A percentile compares a stretch with the other conserved stretches of the same genome.
Conservation (phyloP, 257 asterid species). For the Ilex aquifolium region DNA sequence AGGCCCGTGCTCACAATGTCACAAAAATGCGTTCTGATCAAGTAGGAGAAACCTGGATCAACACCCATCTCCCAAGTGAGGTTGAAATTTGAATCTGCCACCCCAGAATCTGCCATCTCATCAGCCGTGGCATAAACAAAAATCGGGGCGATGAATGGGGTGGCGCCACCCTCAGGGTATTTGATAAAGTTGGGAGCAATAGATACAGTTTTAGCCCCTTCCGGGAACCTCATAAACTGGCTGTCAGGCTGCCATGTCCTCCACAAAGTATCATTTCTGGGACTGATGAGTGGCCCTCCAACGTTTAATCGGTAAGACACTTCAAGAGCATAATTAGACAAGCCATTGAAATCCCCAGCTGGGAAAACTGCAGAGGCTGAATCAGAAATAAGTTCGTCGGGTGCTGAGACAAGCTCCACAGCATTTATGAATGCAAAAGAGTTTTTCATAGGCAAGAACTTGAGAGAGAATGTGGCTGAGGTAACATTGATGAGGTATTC, state of each 20-base stretch:
- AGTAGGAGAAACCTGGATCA: slow-evolving; percentile 74
- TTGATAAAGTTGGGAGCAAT: slow-evolving; percentile 41
- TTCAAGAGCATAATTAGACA: slow-evolving; percentile 43
- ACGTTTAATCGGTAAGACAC: slow-evolving; percentile 59
- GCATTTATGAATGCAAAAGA: slow-evolving; percentile 77
- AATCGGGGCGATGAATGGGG: slow-evolving; percentile 67
- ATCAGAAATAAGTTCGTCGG: slow-evolving; percentile 52
- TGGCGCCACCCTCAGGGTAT: slow-evolving; percentile 61
- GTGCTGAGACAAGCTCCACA: slow-evolving; percentile 81
- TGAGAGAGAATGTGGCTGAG: slow-evolving; percentile 57
- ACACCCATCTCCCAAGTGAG: slow-evolving; percentile 72
- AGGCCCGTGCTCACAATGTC: slow-evolving; percentile 67
- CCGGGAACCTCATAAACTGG: slow-evolving; percentile 42
- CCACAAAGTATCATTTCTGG: slow-evolving; percentile 60
- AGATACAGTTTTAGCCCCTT: slow-evolving; percentile 46
- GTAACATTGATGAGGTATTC: slow-evolving; percentile 76
- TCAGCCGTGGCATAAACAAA: slow-evolving; percentile 68
- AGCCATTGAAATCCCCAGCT: slow-evolving; percentile 36
- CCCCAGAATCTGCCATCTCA: slow-evolving; percentile 67
- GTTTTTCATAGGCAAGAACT: slow-evolving; percentile 64
- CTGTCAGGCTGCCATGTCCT: slow-evolving; percentile 68
- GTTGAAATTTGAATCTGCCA: slow-evolving; percentile 60
- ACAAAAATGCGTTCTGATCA: slow-evolving; percentile 76
- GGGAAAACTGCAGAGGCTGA: slow-evolving; percentile 56
- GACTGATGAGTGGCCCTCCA: slow-evolving; percentile 70